phyloP scores from a whole-genome alignment of 257 asterid species.

The Eustoma russellianum region DNA sequence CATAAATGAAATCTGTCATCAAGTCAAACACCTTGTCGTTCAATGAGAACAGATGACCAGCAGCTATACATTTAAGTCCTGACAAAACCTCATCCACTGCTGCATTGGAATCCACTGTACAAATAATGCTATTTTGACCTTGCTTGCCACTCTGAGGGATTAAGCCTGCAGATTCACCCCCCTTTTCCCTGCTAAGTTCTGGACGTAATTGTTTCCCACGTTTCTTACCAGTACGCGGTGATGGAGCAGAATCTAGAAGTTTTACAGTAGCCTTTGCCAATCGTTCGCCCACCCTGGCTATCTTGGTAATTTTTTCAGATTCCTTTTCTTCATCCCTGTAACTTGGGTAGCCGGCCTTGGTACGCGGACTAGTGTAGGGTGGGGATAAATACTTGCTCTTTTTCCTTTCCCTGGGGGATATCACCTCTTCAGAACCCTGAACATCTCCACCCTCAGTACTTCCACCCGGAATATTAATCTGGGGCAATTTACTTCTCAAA shows the following conservation, averaged over 20 bases:
- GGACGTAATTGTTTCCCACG: constrained; percentile 7
- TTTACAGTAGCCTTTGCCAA: constrained; percentile 25
- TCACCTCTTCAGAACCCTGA: constrained; percentile 16
- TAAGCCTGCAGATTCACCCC: not conserved
- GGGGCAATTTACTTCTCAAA: constrained; percentile 9
- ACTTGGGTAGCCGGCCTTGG: constrained; percentile 19
- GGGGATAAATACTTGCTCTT: constrained; percentile 74
- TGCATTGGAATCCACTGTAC: constrained; percentile 21
- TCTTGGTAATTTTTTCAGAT: constrained; percentile 20
- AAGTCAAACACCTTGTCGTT: constrained; percentile 27
- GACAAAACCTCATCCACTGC: constrained; percentile 28
- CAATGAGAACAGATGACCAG: constrained; percentile 24
- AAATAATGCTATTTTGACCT: constrained; percentile 7
- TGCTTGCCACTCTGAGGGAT: constrained; percentile 5
- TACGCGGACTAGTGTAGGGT: constrained; percentile 38
- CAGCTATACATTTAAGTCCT: constrained; percentile 36
- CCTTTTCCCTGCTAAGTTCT: not conserved
- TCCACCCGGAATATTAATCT: constrained; percentile 13
- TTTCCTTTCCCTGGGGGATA: constrained; percentile 69
- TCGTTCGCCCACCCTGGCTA: constrained; percentile 20
- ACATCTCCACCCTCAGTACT: constrained; percentile 15
- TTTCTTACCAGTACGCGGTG: constrained; percentile 10
- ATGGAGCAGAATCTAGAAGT: constrained; percentile 16
- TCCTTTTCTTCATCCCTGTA: constrained; percentile 9
- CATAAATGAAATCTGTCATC: constrained; percentile 34